Evolutionary conservation across 2,329 filamentous ascomycete species (phyloP).

Genomic region (Colletotrichum tabaci): DNA sequence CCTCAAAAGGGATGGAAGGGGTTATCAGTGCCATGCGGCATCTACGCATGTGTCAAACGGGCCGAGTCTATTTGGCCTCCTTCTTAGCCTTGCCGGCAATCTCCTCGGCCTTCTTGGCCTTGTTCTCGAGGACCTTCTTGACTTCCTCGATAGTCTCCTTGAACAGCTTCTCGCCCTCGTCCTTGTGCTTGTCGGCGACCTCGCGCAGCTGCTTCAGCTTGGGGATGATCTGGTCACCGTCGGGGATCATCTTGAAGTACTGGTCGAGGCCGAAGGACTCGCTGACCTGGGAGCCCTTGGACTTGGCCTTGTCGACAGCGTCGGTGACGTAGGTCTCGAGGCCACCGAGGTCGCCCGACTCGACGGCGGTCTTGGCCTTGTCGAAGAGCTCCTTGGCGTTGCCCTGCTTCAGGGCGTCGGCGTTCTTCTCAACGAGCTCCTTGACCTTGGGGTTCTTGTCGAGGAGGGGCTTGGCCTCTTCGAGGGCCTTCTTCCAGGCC

Average conservation of each 20-base stretch:
- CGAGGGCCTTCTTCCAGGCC: conserved; percentile 79
- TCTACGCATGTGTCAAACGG: background rate
- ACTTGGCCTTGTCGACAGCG: conserved; percentile 69
- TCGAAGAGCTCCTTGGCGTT: conserved; percentile 76
- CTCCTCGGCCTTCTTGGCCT: conserved; percentile 70
- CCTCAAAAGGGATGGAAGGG: background rate
- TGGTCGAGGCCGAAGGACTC: conserved; percentile 67
- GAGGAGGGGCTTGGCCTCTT: conserved; percentile 79
- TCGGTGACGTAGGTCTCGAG: conserved; percentile 74
- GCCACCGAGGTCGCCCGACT: conserved; percentile 72
- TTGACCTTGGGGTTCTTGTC: conserved; percentile 85
- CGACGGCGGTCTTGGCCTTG: conserved; percentile 72
- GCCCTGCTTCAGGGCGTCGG: conserved; percentile 76
- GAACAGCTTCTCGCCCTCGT: conserved; percentile 78
- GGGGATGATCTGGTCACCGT: conserved; percentile 74
- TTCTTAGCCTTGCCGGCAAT: conserved; percentile 70
- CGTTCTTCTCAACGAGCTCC: conserved; percentile 80
- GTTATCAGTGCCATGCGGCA: background rate
- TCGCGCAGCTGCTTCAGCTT: conserved; percentile 77
- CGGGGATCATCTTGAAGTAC: conserved; percentile 77
- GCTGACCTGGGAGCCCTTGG: conserved; percentile 56
- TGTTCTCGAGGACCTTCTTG: conserved; percentile 74
- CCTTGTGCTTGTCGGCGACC: conserved; percentile 76
- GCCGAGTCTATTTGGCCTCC: conserved; percentile 54
- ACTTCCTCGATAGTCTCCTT: conserved; percentile 79